Conservation (phyloP, 169 alveolate genomes). For the Plasmodium reichenowi region DNA sequence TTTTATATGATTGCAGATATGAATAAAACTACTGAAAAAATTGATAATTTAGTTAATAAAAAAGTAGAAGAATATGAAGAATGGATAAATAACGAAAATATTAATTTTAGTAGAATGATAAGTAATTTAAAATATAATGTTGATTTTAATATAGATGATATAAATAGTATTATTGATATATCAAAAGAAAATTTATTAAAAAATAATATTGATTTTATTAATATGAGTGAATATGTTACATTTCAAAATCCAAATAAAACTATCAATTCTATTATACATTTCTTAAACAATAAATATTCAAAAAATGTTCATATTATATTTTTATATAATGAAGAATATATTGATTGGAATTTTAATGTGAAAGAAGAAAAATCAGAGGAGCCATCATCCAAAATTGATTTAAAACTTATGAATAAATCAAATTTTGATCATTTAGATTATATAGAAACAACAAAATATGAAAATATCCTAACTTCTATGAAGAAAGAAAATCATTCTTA, state of each 20-base stretch:
- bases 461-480: slow-evolving; percentile 12
- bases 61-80: slow-evolving; percentile 51
- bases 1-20: slow-evolving; percentile 72
- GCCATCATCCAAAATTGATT: neutral
- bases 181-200: slow-evolving; percentile 50
- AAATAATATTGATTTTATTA: slow-evolving; percentile 40
- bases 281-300: slow-evolving; percentile 32
- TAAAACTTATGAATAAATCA: slow-evolving; percentile 3
- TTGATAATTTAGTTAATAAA: slow-evolving; percentile 36
- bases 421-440: slow-evolving; percentile 45
- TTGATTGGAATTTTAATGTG: neutral
- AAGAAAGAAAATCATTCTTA: slow-evolving; percentile 3
- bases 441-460: slow-evolving; percentile 52
- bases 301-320: slow-evolving; percentile 48
- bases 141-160: slow-evolving; percentile 61
- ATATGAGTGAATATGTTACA: slow-evolving; percentile 65
- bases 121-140: slow-evolving; percentile 32
- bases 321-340: slow-evolving; percentile 69
- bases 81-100: slow-evolving; percentile 55
- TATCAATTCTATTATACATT: slow-evolving; percentile 53
- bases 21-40: slow-evolving; percentile 68
- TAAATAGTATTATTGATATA: slow-evolving; percentile 46
- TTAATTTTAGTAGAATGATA: slow-evolving; percentile 14
- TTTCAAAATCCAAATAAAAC: slow-evolving; percentile 58
- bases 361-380: neutral